Percentiles rank a stretch among this genome's conserved stretches.
Evolutionary conservation across 106 monocot species (phyloP).

Genomic region (Iris macrosiphon): DNA sequence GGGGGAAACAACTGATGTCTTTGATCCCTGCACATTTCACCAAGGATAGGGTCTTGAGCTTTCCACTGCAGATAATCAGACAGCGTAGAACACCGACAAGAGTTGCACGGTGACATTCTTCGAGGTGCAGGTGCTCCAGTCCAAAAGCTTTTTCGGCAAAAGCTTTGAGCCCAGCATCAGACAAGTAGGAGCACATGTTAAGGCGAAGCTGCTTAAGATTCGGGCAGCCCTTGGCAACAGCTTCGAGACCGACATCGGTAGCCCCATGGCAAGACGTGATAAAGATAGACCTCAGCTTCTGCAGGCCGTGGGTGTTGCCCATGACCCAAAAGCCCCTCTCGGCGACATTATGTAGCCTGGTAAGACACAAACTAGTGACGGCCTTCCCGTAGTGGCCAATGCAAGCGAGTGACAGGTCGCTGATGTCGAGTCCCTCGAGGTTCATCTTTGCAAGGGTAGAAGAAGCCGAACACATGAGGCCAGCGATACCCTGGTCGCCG

Average conservation of each 20-base stretch:
- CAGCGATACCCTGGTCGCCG: slow-evolving; percentile 61
- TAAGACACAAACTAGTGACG: slow-evolving; percentile 39
- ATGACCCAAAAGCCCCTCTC: slow-evolving; percentile 95
- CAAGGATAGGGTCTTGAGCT: slow-evolving; percentile 44
- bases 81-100: slow-evolving; percentile 41
- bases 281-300: slow-evolving; percentile 35
- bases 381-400: slow-evolving; percentile 69
- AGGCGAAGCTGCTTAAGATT: slow-evolving; percentile 44
- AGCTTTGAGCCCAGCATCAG: slow-evolving; percentile 54
- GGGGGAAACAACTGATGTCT: slow-evolving; percentile 20
- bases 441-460: slow-evolving; percentile 48
- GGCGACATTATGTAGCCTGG: slow-evolving; percentile 33
- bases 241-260: slow-evolving; percentile 60
- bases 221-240: slow-evolving; percentile 65
- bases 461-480: slow-evolving; percentile 51
- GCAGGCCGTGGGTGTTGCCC: slow-evolving; percentile 63
- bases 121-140: slow-evolving; percentile 54
- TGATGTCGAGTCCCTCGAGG: slow-evolving; percentile 51
- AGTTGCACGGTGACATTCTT: slow-evolving; percentile 65
- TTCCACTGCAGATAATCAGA: slow-evolving; percentile 25
- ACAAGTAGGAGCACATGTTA: slow-evolving; percentile 34
- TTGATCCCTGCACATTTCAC: slow-evolving; percentile 72
- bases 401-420: slow-evolving; percentile 57
- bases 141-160: slow-evolving; percentile 22
- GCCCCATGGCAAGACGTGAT: slow-evolving; percentile 54